phyloP scores from a whole-genome alignment of 352 stramenopile species.

The Phytophthora pini region DNA sequence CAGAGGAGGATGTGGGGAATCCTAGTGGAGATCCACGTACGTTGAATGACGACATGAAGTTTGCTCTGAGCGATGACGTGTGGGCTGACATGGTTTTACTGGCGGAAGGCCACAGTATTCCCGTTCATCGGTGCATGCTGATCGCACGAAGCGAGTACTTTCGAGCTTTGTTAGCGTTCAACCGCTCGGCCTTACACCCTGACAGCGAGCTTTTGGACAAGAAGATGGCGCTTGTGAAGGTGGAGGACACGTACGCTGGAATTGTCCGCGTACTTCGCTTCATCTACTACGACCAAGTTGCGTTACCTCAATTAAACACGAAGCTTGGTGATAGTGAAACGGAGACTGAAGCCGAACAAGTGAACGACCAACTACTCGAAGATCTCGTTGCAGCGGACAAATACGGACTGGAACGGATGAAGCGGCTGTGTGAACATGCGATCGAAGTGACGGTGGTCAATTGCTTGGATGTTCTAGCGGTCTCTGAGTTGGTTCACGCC shows the following conservation, averaged over 20 bases:
- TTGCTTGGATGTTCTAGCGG: constrained; percentile 65
- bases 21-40: constrained; percentile 2
- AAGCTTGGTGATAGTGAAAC: background rate
- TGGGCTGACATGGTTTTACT: constrained; percentile 67
- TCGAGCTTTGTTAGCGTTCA: constrained; percentile 57
- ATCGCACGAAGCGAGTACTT: constrained; percentile 77
- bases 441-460: constrained; percentile 51
- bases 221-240: constrained; percentile 34
- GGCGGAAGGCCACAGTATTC: constrained; percentile 49
- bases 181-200: constrained; percentile 6
- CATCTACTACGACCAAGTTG: constrained; percentile 72
- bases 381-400: constrained; percentile 78
- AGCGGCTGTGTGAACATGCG: constrained; percentile 66
- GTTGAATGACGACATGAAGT: constrained; percentile 55
- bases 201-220: background rate
- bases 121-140: constrained; percentile 69
- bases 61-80: constrained; percentile 47
- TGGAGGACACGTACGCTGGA: constrained; percentile 60
- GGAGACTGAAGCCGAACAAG: constrained; percentile 15
- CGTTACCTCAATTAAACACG: constrained; percentile 9
- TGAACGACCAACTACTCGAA: constrained; percentile 61
- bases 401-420: constrained; percentile 76
- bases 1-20: background rate
- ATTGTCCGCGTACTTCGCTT: constrained; percentile 73
- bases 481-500: constrained; percentile 67